These are phyloP conservation scores for Cyberlindnera americana DNA, from an alignment of 805 yeast genomes.

Conservation along the genomic window DNA sequence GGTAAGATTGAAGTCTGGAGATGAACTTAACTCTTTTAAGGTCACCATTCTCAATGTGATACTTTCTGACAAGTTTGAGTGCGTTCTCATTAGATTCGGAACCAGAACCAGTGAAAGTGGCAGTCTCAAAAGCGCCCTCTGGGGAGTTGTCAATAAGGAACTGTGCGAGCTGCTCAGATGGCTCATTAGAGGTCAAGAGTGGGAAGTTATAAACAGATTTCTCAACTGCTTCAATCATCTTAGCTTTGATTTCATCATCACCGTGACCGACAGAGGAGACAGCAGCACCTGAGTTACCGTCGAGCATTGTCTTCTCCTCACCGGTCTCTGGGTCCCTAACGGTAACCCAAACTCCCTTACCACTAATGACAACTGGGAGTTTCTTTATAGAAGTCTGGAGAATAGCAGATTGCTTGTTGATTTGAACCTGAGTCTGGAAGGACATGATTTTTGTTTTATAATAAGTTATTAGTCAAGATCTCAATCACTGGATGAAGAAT, in stretches of 20 bases:
- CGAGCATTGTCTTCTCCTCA: conserved; percentile 32
- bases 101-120: conserved; percentile 54
- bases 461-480: too few relatives aligned
- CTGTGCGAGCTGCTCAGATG: conserved; percentile 40
- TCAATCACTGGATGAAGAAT: too few relatives aligned
- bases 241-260: conserved; percentile 37
- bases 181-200: conserved; percentile 29
- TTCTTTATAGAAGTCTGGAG: conserved; percentile 33
- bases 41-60: conserved; percentile 41
- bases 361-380: conserved; percentile 34
- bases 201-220: conserved; percentile 37
- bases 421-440: conserved; percentile 11
- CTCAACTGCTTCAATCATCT: conserved; percentile 38
- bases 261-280: conserved; percentile 47
- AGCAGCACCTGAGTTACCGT: conserved; percentile 49
- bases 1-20: conserved; percentile 44
- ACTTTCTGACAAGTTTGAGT: conserved; percentile 51
- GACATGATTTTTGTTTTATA: conserved; percentile 3
- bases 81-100: conserved; percentile 67
- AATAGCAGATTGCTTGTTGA: conserved; percentile 19
- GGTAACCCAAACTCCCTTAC: conserved; percentile 36
- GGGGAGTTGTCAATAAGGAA: conserved; percentile 44
- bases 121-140: conserved; percentile 39
- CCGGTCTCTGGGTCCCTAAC: conserved; percentile 36
- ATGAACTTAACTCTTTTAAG: conserved; percentile 39